A percentile compares a stretch with the other conserved stretches of the same genome.
Conservation (phyloP, 2,329 filamentous ascomycete species). For the Fusarium sacchari region DNA sequence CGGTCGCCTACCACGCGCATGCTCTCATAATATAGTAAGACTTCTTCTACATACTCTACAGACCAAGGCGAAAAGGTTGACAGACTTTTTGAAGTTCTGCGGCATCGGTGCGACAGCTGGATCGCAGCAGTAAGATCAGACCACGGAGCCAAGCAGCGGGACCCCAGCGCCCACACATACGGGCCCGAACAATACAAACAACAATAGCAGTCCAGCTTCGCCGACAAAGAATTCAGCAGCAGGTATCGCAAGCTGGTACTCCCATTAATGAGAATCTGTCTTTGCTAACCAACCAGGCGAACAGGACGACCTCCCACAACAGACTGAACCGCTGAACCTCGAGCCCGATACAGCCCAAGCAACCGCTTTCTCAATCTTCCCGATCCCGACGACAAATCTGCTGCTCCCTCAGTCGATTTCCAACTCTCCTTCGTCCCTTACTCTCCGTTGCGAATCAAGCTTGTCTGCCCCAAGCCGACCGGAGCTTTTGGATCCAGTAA, state of each 20-base stretch:
- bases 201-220: background rate
- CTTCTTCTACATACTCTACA: background rate
- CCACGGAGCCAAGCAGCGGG: background rate
- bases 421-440: background rate
- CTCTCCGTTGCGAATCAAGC: background rate
- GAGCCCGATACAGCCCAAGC: background rate
- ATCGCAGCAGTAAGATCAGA: background rate
- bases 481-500: too few relatives aligned
- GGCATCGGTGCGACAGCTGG: background rate
- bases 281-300: background rate
- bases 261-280: background rate
- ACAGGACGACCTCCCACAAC: background rate
- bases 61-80: background rate
- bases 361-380: background rate
- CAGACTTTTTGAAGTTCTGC: too few relatives aligned
- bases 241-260: fast-evolving
- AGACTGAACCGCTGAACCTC: background rate
- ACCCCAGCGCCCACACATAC: background rate
- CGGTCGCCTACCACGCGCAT: background rate
- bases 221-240: background rate
- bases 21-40: background rate
- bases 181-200: background rate
- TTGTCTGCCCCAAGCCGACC: background rate
- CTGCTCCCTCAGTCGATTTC: background rate
- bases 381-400: background rate